Percentiles rank a stretch among this genome's conserved stretches.
Evolutionary conservation across 768 basidiomycete species (phyloP).

Genomic region (Pulveroboletus sp.): DNA sequence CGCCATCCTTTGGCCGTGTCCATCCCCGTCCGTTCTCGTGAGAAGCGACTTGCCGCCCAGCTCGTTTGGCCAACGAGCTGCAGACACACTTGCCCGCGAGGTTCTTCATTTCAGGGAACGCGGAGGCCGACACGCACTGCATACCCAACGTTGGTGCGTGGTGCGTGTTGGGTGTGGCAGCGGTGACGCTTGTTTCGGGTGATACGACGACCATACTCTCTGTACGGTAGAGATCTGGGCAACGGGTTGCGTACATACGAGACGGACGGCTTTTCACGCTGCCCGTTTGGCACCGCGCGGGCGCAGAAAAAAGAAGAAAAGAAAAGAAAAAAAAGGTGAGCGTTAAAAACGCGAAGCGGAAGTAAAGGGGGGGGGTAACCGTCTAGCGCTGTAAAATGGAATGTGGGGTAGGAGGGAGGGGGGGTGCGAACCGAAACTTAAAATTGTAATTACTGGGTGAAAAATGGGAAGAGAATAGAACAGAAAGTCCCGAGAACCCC

Average conservation of each 20-base stretch:
- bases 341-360: no score
- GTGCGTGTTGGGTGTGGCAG: conserved; percentile 8
- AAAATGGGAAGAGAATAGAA: no score
- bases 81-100: not conserved
- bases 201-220: no score
- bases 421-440: conserved; percentile 17
- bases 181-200: not conserved
- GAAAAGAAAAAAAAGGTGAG: no score
- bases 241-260: conserved; percentile 1
- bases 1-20: not conserved
- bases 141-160: no score
- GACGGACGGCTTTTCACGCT: no score
- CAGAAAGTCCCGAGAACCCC: conserved; percentile 20
- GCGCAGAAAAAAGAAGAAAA: not conserved
- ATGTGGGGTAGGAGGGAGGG: no score
- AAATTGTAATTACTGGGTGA: not conserved
- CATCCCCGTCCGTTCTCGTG: not conserved
- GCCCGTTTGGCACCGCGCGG: no score
- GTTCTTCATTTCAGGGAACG: conserved; percentile 3
- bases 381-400: not conserved
- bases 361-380: not conserved
- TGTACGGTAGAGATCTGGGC: not conserved
- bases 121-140: no score
- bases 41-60: not conserved
- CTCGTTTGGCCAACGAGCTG: not conserved